A percentile compares a stretch with the other conserved stretches of the same genome.
Conservation (phyloP, 768 basidiomycete genomes). For the Artomyces pyxidatus region DNA sequence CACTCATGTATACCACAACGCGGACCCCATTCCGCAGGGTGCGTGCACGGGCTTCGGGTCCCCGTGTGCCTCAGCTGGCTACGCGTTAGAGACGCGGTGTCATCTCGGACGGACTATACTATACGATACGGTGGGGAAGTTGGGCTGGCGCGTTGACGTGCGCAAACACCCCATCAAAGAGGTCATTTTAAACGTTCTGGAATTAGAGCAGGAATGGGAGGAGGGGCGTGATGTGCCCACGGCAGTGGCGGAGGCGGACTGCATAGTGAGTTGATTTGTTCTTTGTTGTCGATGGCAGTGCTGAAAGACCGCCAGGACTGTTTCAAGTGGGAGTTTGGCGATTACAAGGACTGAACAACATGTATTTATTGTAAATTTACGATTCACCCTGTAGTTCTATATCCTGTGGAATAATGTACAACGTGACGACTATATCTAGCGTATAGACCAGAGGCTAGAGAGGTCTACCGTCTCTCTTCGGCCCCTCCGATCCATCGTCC, state of each 20-base stretch:
- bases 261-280: slow-evolving; percentile 38
- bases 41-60: slow-evolving; percentile 43
- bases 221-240: slow-evolving; percentile 42
- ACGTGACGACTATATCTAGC: neutral
- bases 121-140: slow-evolving; percentile 58
- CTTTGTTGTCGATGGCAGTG: neutral
- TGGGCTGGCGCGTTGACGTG: slow-evolving; percentile 54
- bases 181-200: slow-evolving; percentile 46
- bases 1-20: slow-evolving; percentile 52
- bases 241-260: slow-evolving; percentile 55
- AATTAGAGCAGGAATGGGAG: slow-evolving; percentile 38
- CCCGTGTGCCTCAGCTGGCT: slow-evolving; percentile 55
- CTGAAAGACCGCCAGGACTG: slow-evolving; percentile 45
- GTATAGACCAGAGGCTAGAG: too few relatives aligned
- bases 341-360: slow-evolving; percentile 28
- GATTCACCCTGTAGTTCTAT: slow-evolving; percentile 4
- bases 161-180: slow-evolving; percentile 47
- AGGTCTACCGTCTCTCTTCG: slow-evolving; percentile 20
- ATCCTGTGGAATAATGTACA: slow-evolving; percentile 2
- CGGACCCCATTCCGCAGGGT: slow-evolving; percentile 63
- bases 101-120: slow-evolving; percentile 57
- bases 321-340: slow-evolving; percentile 67
- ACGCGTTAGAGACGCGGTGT: slow-evolving; percentile 53
- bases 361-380: neutral
- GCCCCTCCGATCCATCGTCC: slow-evolving; percentile 72